These are phyloP conservation scores for Ophioceras dolichostomum DNA, from an alignment of 2,329 filamentous ascomycete genomes.

Conservation along the genomic window DNA sequence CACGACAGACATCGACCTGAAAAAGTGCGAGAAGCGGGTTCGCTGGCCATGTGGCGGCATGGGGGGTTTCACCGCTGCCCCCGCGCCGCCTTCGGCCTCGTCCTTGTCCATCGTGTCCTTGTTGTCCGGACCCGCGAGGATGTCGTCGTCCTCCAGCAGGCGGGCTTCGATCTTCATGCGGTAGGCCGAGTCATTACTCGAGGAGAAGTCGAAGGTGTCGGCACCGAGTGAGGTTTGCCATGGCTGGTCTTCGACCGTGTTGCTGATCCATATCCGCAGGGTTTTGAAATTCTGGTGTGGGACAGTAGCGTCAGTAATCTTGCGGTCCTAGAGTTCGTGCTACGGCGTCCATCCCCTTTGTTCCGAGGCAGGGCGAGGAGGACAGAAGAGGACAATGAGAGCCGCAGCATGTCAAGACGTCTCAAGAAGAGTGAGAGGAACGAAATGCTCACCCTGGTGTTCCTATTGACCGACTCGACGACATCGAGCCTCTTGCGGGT, in stretches of 20 bases:
- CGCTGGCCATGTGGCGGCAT: slow-evolving; percentile 30
- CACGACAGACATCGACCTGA: slow-evolving; percentile 66
- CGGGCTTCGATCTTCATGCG: slow-evolving; percentile 86
- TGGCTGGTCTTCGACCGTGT: slow-evolving; percentile 85
- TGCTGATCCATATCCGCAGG: slow-evolving; percentile 86
- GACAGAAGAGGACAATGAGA: too few species aligned
- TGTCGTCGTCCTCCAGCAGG: slow-evolving; percentile 58
- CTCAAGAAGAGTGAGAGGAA: neutral
- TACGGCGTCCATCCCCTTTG: too few species aligned
- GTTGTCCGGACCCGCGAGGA: slow-evolving; percentile 37
- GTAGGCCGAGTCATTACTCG: slow-evolving; percentile 67
- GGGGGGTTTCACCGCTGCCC: too few species aligned
- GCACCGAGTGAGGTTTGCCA: slow-evolving; percentile 69
- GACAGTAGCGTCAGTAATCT: slow-evolving; percentile 7
- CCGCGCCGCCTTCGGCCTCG: slow-evolving; percentile 20
- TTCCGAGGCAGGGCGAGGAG: too few species aligned
- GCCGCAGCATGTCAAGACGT: too few species aligned
- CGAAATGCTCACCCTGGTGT: slow-evolving; percentile 46
- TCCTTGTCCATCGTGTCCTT: slow-evolving; percentile 51
- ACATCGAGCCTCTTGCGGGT: slow-evolving; percentile 90
- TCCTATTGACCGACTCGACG: slow-evolving; percentile 65
- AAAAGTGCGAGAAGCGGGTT: slow-evolving; percentile 61
- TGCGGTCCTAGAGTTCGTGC: too few species aligned
- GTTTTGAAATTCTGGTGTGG: slow-evolving; percentile 63
- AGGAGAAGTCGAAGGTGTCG: slow-evolving; percentile 72